phyloP scores from a whole-genome alignment of 139 green algal species.

The Chlorella ohadii region DNA sequence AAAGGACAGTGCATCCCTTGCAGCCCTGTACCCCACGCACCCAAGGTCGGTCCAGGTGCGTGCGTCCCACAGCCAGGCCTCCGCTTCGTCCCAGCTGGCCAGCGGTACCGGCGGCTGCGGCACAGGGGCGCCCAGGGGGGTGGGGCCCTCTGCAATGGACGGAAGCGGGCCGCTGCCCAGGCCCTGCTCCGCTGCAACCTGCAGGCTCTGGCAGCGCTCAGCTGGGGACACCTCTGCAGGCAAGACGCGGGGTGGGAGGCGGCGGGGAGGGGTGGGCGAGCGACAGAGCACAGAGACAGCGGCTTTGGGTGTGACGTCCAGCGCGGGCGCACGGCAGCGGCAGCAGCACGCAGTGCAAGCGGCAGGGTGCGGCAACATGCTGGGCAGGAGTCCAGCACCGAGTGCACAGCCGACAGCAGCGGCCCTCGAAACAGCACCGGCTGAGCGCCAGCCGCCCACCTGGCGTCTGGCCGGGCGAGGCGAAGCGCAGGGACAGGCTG shows the following conservation, averaged over 20 bases:
- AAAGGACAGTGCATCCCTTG: no score
- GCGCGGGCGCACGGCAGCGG: no score
- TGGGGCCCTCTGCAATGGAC: background rate
- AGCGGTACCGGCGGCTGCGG: constrained; percentile 1
- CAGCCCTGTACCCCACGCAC: no score
- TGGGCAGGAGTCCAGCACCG: no score
- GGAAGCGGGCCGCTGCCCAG: background rate
- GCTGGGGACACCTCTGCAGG: no score
- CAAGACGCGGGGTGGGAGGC: background rate
- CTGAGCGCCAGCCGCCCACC: no score
- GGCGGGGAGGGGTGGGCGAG: background rate
- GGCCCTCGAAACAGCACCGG: no score
- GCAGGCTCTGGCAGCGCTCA: background rate
- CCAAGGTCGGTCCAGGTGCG: constrained; percentile 30
- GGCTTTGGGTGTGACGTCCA: no score
- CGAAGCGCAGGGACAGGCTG: background rate
- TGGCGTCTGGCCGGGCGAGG: background rate
- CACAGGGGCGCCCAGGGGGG: background rate
- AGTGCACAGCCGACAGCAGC: no score
- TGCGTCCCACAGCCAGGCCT: constrained; percentile 35
- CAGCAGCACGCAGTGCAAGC: no score
- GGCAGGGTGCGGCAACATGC: no score
- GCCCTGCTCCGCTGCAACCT: background rate
- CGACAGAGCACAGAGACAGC: no score
- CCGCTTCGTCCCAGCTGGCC: background rate